These are phyloP conservation scores for Eucalyptus regnans DNA, from an alignment of 345 rosid genomes.

Conservation along the genomic window DNA sequence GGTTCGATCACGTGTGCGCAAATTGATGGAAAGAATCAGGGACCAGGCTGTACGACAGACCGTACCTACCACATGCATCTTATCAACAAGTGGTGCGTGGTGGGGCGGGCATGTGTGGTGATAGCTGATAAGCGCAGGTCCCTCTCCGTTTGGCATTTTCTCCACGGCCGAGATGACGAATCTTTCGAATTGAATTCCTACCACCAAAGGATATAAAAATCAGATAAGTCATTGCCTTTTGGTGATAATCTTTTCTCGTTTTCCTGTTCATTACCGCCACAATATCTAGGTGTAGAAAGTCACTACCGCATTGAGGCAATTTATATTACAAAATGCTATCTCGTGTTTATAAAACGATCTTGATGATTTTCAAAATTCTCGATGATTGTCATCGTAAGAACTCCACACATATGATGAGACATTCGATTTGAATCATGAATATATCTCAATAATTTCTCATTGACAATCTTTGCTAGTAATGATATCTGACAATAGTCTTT, in stretches of 20 bases:
- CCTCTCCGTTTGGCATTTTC: not conserved
- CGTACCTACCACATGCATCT: not conserved
- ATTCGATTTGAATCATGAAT: not conserved
- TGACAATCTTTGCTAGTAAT: no score
- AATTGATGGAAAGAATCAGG: not conserved
- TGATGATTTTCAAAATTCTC: no score
- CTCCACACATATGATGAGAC: fast-evolving
- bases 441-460: no score
- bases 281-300: fast-evolving
- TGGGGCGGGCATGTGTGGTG: not conserved
- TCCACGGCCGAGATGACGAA: not conserved
- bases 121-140: not conserved
- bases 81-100: not conserved
- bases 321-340: no score
- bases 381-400: no score
- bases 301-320: no score
- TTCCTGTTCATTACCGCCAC: not conserved
- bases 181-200: not conserved
- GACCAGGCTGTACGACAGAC: not conserved
- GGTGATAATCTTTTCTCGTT: not conserved
- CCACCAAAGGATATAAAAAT: not conserved
- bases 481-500: not conserved
- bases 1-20: not conserved
- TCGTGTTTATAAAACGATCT: fast-evolving
- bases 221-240: not conserved